phyloP scores from a whole-genome alignment of 2,329 filamentous ascomycete genomes.

The Alternaria dauci region DNA sequence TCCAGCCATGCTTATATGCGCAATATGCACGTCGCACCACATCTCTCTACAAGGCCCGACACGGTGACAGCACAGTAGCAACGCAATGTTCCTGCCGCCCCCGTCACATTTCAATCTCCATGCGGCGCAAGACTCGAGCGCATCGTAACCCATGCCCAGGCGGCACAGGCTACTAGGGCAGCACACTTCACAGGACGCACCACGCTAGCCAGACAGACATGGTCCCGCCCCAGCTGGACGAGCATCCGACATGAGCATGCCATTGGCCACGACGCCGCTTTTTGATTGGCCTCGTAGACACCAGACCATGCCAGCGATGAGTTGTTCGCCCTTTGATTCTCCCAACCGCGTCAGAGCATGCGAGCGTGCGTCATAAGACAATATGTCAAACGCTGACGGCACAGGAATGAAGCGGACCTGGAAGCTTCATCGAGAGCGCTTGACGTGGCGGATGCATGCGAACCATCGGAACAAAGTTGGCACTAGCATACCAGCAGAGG shows the following conservation, averaged over 20 bases:
- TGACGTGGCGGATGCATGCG: conserved; percentile 21
- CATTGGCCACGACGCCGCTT: conserved; percentile 15
- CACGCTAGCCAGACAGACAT: conserved; percentile 18
- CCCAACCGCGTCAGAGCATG: conserved; percentile 30
- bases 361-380: conserved; percentile 35
- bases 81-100: conserved; percentile 25
- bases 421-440: conserved; percentile 11
- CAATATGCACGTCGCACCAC: conserved; percentile 38
- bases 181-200: conserved; percentile 32
- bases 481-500: neutral
- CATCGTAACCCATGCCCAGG: conserved; percentile 25
- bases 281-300: conserved; percentile 31
- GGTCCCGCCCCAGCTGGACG: conserved; percentile 23
- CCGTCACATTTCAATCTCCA: conserved; percentile 29
- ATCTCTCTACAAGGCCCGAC: conserved; percentile 9
- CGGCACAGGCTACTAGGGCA: conserved; percentile 18
- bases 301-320: conserved; percentile 40
- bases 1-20: conserved; percentile 39
- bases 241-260: conserved; percentile 8
- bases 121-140: conserved; percentile 26
- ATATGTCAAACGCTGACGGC: conserved; percentile 4
- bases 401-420: conserved; percentile 36
- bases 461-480: neutral
- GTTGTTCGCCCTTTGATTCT: conserved; percentile 37
- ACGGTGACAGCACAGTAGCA: conserved; percentile 33